Base-by-base conservation (phyloP, 2,329 filamentous ascomycete species). In the Cercospora sojina region DNA sequence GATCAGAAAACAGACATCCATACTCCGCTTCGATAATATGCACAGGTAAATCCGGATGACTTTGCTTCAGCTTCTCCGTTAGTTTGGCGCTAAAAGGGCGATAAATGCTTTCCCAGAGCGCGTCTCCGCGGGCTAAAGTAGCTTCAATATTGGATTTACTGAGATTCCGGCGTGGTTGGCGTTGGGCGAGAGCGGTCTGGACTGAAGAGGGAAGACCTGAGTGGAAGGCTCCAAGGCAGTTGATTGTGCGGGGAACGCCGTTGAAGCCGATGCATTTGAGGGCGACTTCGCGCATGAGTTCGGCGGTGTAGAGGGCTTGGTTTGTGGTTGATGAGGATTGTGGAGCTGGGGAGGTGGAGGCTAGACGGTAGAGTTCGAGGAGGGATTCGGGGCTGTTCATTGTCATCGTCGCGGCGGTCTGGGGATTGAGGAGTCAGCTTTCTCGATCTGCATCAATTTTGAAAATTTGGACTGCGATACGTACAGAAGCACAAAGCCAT, bases 321-420 rank as follows among this genome's bases (percentile, higher is more conserved):
- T 73, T 73, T 16, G 68, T 6, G n/a, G 64, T 56, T 5, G 74
- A 68, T 1, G 78, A 76, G 10, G 77, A 51, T 61, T 35, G 23
- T 66, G 69, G 53, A 66, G 76, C 20, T 64, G 70, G 49, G 18
- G 67, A 47, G 6, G 74, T 69, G 3, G 78, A 77, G 7, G 78
- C 80, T 20, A 81, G 73, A 56, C 83, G 74, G 79, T 88, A 88
- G 12, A 93, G 84, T 23, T 85, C 79, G 3, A 86, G 80, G 70
- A 94, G 86, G 3, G 91, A 90, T 65, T 91, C 89, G 25, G 91
- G 91, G 1, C 91, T 93, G 81, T 96, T 95, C 82, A 95, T 87
- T 0, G 92, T 95, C 81, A 94, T 91, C 1, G 91, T 92, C 18
- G 91, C 89, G 32, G 91, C 92, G 0, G 91, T 90, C 88, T 92